Evolutionary conservation across 768 basidiomycete species (phyloP).

Genomic region (Lyophyllum decastes): DNA sequence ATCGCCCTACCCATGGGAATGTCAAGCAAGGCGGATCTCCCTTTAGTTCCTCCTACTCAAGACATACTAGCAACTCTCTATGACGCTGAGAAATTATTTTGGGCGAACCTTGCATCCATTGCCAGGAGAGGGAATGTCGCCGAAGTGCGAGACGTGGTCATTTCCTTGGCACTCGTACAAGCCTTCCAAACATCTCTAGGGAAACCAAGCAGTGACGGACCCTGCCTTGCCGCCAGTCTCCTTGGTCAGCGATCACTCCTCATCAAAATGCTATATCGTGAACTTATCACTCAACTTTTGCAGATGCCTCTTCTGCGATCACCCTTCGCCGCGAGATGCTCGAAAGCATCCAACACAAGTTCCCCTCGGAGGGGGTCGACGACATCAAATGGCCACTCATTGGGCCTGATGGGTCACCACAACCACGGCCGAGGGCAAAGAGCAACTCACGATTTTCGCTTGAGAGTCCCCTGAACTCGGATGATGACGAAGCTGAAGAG

Average conservation of each 20-base stretch:
- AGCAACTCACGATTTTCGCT: slow-evolving; percentile 13
- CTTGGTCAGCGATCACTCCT: slow-evolving; percentile 47
- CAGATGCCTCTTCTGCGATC: slow-evolving; percentile 76
- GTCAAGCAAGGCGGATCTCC: slow-evolving; percentile 42
- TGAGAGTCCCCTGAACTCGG: slow-evolving; percentile 27
- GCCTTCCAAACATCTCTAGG: slow-evolving; percentile 85
- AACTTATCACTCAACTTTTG: neutral
- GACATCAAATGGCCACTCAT: slow-evolving; percentile 79
- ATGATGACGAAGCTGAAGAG: slow-evolving; percentile 35
- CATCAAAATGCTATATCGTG: neutral
- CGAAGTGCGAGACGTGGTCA: slow-evolving; percentile 72
- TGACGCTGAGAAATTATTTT: slow-evolving; percentile 71
- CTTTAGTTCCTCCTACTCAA: slow-evolving; percentile 45
- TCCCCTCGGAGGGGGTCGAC: slow-evolving; percentile 46
- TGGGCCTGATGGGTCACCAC: slow-evolving; percentile 41
- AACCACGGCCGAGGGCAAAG: slow-evolving; percentile 28
- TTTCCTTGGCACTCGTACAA: slow-evolving; percentile 70
- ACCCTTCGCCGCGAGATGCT: slow-evolving; percentile 86
- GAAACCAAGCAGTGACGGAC: slow-evolving; percentile 45
- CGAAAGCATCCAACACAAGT: slow-evolving; percentile 77
- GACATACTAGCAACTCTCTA: slow-evolving; percentile 64
- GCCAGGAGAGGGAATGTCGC: slow-evolving; percentile 62
- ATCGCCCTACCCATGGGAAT: slow-evolving; percentile 85
- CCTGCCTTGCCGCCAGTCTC: slow-evolving; percentile 60
- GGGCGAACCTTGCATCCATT: slow-evolving; percentile 59